Base-by-base conservation (phyloP, 352 stramenopile genomes). In the Pythium scleroteichum region DNA sequence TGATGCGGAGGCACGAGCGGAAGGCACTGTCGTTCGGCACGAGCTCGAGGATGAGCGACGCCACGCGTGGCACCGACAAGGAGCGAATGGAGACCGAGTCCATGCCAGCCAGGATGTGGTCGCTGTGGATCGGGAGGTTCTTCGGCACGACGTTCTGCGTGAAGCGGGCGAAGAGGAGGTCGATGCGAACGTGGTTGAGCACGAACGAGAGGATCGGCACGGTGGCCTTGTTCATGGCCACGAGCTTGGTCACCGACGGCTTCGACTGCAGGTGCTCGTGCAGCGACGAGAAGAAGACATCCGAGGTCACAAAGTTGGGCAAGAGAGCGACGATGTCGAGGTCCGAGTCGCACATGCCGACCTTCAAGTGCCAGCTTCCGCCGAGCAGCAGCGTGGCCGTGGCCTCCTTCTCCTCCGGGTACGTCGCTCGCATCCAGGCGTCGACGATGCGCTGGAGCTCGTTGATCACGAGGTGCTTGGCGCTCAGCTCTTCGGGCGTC, bases 291-390 rank as follows among this genome's bases (percentile, higher is more conserved):
- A 93, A 93, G 62, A 95, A 95, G 10, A 75, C 48, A 45, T 87
- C 74, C 0, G 74, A 57, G 3, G 81, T 87, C 24, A 95, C 72
- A 5, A 74, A 71, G 47, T 72, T 73, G 6, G 86, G 86, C 51
- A 92, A 64, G 33, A 95, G 70, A 14, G 79, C 80, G 44, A 92
- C 86, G 16, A 94, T 72, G 58, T 95, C 86, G 17, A 95, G 63
- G 53, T 93, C 84, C 35, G 84, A 94, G 56, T 93, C 84, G 16
- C 62, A 70, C 49, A 79, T 65, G 9, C 85, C 86, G 17, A 93
- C 84, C 47, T 93, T 92, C 17, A 94, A 66, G 50, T 95, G 78
- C 82, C 81, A 93, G 41, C 84, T 94, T 3, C 86, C 86, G 7
- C 86, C 86, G 10, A 94, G 53, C 17, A 93, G 63, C 57, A 95